Percentiles rank a stretch among this genome's conserved stretches.
phyloP scores from a whole-genome alignment of 140 eudicot genomes.

The Erigeron philadelphicus region DNA sequence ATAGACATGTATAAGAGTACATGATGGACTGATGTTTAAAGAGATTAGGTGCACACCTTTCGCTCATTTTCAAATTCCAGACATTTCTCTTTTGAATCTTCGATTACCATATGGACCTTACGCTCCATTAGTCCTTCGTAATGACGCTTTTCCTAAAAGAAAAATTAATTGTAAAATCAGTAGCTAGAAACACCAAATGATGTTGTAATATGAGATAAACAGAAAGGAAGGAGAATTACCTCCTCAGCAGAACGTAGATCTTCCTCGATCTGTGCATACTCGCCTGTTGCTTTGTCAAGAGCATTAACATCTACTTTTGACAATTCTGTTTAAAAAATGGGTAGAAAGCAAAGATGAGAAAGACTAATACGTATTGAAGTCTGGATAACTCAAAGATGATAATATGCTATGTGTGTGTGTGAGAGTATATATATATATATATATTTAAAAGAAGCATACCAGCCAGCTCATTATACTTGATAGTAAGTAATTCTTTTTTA shows the following conservation, averaged over 20 bases:
- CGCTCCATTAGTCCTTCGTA: constrained; percentile 46
- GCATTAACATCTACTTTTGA: constrained; percentile 63
- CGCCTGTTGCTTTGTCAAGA: constrained; percentile 51
- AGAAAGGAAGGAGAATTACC: constrained; percentile 32
- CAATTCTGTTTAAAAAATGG: constrained; percentile 44
- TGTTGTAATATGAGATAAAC: not conserved
- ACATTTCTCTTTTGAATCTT: constrained; percentile 38
- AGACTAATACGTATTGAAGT: not conserved
- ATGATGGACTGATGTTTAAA: not conserved
- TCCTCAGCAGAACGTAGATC: constrained; percentile 44
- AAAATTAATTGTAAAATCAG: constrained; percentile 10
- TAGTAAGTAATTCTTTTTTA: constrained; percentile 49
- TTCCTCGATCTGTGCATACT: constrained; percentile 48
- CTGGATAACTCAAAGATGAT: constrained; percentile 9
- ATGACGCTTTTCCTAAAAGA: constrained; percentile 45
- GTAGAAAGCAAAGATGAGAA: constrained; percentile 4
- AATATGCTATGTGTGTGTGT: too few relatives aligned
- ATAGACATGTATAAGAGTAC: not conserved
- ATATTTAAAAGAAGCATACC: constrained; percentile 37
- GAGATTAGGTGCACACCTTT: constrained; percentile 41
- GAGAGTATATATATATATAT: not conserved
- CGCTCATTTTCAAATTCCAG: constrained; percentile 41
- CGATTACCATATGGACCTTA: constrained; percentile 44
- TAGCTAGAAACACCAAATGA: constrained; percentile 1
- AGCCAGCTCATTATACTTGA: constrained; percentile 44